A percentile compares a stretch with the other conserved stretches of the same genome.
phyloP scores from a whole-genome alignment of 495 filamentous ascomycete genomes.

The Jackrogersella multiformis region DNA sequence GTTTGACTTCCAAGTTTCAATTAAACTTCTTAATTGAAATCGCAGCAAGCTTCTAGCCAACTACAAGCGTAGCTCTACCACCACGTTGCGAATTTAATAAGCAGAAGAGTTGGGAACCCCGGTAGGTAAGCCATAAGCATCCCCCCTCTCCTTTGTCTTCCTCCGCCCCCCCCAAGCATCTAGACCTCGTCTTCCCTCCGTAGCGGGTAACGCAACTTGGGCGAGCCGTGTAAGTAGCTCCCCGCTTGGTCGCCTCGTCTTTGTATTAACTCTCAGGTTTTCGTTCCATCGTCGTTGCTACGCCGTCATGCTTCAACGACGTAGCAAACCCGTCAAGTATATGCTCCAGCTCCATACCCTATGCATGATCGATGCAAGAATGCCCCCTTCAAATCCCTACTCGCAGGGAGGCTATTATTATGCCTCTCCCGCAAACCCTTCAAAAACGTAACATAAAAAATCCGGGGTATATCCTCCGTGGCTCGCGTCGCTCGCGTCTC shows the following conservation, averaged over 20 bases:
- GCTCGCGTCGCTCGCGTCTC: conserved; percentile 35
- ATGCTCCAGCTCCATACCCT: no score
- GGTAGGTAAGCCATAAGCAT: not conserved
- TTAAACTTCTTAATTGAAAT: conserved; percentile 34
- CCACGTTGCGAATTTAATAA: conserved; percentile 23
- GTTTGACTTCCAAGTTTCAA: conserved; percentile 35
- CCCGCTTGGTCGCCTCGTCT: not conserved
- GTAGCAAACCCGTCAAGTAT: no score
- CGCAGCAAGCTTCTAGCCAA: conserved; percentile 35
- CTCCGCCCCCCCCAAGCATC: conserved; percentile 7
- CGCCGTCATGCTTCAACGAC: no score
- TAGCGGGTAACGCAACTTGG: no score
- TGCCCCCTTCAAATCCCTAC: not conserved
- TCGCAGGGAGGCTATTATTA: conserved; percentile 3
- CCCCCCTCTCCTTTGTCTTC: not conserved
- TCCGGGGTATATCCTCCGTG: conserved; percentile 43
- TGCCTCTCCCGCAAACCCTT: not conserved
- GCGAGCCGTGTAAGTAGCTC: not conserved
- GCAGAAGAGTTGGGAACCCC: conserved; percentile 5
- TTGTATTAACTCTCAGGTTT: no score
- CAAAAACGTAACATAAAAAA: conserved; percentile 17
- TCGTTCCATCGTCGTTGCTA: no score
- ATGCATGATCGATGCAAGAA: no score
- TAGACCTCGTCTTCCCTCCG: conserved; percentile 10
- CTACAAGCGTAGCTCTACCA: conserved; percentile 26